Evolutionary conservation across 2,329 filamentous ascomycete genomes (phyloP).

Genomic region (Colletotrichum paranaense): DNA sequence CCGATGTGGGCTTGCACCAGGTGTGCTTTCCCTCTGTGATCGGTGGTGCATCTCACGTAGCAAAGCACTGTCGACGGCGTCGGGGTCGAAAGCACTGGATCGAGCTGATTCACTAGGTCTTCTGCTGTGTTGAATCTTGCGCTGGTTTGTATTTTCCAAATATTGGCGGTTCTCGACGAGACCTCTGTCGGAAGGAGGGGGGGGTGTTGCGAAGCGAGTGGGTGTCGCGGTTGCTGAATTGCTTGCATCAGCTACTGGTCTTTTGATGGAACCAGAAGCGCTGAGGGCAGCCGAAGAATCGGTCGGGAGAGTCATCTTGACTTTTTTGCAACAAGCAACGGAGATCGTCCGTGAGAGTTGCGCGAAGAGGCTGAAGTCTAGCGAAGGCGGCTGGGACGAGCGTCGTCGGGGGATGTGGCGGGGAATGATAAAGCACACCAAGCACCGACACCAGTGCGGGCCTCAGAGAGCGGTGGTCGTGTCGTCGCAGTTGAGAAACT

Average conservation of each 20-base stretch:
- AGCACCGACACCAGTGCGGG: slow-evolving; percentile 13
- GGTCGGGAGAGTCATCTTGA: slow-evolving; percentile 48
- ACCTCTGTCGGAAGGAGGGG: slow-evolving; percentile 55
- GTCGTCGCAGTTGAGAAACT: neutral
- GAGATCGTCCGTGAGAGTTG: slow-evolving; percentile 36
- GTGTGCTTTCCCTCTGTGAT: slow-evolving; percentile 63
- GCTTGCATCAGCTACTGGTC: slow-evolving; percentile 46
- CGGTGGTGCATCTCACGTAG: slow-evolving; percentile 63
- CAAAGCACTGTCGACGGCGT: slow-evolving; percentile 62
- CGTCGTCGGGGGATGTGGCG: slow-evolving; percentile 19
- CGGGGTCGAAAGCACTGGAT: slow-evolving; percentile 56
- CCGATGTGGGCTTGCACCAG: slow-evolving; percentile 65
- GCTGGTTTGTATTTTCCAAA: slow-evolving; percentile 48
- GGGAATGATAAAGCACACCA: slow-evolving; percentile 9
- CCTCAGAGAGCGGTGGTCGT: neutral
- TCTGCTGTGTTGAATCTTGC: slow-evolving; percentile 46
- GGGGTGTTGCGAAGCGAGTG: slow-evolving; percentile 56
- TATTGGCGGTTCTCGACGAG: slow-evolving; percentile 55
- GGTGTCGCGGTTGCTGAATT: slow-evolving; percentile 48
- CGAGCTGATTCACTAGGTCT: slow-evolving; percentile 50
- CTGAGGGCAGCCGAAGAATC: slow-evolving; percentile 40
- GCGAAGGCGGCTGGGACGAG: slow-evolving; percentile 21
- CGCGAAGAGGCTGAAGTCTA: slow-evolving; percentile 8
- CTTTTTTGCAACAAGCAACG: slow-evolving; percentile 27
- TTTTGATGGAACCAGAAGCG: slow-evolving; percentile 43